Base-by-base conservation (phyloP, 1,284 basidiomycete genomes). In the Sanghuangporus baumii region DNA sequence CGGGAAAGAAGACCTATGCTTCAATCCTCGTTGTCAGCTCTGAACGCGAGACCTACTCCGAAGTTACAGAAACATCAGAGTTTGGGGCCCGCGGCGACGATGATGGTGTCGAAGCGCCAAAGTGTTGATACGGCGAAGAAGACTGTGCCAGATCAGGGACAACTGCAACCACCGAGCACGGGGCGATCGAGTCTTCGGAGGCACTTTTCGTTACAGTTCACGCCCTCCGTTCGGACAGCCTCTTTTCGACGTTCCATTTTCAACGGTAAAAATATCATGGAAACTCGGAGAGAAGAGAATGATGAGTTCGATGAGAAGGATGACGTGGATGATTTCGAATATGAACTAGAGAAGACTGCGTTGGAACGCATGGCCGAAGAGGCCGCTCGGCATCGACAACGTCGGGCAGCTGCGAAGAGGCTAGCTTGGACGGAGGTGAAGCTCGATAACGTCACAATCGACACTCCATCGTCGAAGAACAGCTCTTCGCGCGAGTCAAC, bases 171-270 rank as follows among this genome's bases (percentile, higher is more conserved):
- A 52, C 31, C 52, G 14, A 18, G 46, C 26, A 34, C 14, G 37
- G 55, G 43, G 6, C 7, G 43, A 46, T 16, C 43, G 16, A 68
- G 65, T 20, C 69, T 69, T 47, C 78, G 79, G 46, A 57, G 47
- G 41, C 77, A 81, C 6, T 72, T 76, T 66, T 88, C 86, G 68
- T 71, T 89, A 23, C 88, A 85, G 64, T 84, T 87, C 70, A 83
- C 84, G 0, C 86, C 88, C 0, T 79, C 78, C 0, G 81, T 81
- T 8, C 59, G 51, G 7, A 26, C 23, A 8, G 20, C 43, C 14
- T 46, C 18, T 5, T 58, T 55, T 38, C 12, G 55, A n/a, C 38
- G 50, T 14, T n/a, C 48, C 26, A 43, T 59, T 8, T 38, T 41
- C 20, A 41, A 40, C n/a, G n/a, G 43, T 6, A 46, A 46, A 1